Evolutionary conservation across 164 flowering plant genomes (phyloP).

Genomic region (Santalum album): DNA sequence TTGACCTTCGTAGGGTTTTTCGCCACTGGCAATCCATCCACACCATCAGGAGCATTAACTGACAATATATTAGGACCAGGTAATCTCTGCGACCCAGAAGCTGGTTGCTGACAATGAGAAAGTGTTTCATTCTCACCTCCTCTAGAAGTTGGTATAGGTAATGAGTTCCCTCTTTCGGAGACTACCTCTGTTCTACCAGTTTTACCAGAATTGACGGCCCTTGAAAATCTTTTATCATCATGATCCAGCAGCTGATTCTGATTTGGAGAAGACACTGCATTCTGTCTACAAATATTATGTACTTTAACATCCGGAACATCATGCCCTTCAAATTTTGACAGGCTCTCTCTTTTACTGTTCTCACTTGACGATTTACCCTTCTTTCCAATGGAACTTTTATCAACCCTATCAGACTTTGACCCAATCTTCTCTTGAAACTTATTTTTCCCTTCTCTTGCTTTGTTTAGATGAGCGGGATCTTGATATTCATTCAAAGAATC

Average conservation of each 20-base stretch:
- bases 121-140: slow-evolving; percentile 26
- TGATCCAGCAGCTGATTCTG: slow-evolving; percentile 17
- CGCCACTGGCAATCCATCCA: slow-evolving; percentile 28
- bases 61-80: slow-evolving; percentile 24
- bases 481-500: slow-evolving; percentile 25
- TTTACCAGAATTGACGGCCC: slow-evolving; percentile 24
- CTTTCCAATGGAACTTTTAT: slow-evolving; percentile 24
- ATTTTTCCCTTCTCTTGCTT: slow-evolving; percentile 25
- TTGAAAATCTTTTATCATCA: slow-evolving; percentile 35
- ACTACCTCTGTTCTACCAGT: slow-evolving; percentile 23
- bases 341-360: slow-evolving; percentile 24
- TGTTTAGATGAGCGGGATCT: slow-evolving; percentile 17
- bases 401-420: slow-evolving; percentile 23
- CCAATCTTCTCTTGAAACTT: slow-evolving; percentile 27
- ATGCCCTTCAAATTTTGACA: slow-evolving; percentile 17
- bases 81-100: slow-evolving; percentile 26
- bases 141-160: slow-evolving; percentile 26
- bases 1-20: slow-evolving; percentile 37
- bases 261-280: slow-evolving; percentile 15
- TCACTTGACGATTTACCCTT: slow-evolving; percentile 36
- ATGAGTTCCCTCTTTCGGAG: slow-evolving; percentile 29
- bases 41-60: slow-evolving; percentile 25
- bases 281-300: slow-evolving; percentile 18
- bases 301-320: slow-evolving; percentile 28
- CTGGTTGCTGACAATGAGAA: slow-evolving; percentile 14